These are phyloP conservation scores for Globisporangium uncinulatum DNA, from an alignment of 352 stramenopile species.

Conservation along the genomic window DNA sequence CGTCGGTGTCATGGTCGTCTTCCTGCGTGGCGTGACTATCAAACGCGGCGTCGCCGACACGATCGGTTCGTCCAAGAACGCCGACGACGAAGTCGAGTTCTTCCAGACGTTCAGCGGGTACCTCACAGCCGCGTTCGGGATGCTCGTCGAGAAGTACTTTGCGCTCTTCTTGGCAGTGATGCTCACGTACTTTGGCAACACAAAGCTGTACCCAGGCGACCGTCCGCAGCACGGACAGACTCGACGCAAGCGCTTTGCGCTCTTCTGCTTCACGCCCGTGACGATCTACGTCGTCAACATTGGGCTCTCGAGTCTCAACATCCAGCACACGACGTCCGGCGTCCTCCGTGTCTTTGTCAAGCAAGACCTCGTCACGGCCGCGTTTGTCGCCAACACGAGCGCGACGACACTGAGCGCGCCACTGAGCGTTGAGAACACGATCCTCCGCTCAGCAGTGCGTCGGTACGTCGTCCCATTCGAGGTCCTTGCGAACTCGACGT, in stretches of 20 bases:
- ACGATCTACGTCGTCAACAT: constrained; percentile 5
- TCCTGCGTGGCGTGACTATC: constrained; percentile 8
- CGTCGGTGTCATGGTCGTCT: constrained; percentile 5
- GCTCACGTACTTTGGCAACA: constrained; percentile 10
- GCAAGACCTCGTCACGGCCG: constrained; percentile 3
- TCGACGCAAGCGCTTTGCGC: background rate
- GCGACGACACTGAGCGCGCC: background rate
- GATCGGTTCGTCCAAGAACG: constrained; percentile 11
- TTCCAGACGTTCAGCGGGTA: constrained; percentile 11
- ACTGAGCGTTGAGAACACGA: constrained; percentile 8
- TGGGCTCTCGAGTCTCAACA: constrained; percentile 4
- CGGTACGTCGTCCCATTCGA: constrained; percentile 8
- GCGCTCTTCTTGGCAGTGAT: constrained; percentile 10
- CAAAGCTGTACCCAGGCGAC: constrained; percentile 3
- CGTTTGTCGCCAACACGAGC: background rate
- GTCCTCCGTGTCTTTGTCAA: constrained; percentile 9
- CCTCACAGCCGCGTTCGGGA: constrained; percentile 1
- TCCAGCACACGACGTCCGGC: constrained; percentile 5
- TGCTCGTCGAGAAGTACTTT: constrained; percentile 5
- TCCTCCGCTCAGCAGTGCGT: constrained; percentile 4
- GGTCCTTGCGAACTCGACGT: constrained; percentile 6
- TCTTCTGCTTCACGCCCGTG: constrained; percentile 8
- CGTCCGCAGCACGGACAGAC: background rate
- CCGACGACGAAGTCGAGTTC: constrained; percentile 9
- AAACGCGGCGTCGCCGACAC: constrained; percentile 7